phyloP scores from a whole-genome alignment of 2,329 filamentous ascomycete species.

The Keithomyces neogunnii region DNA sequence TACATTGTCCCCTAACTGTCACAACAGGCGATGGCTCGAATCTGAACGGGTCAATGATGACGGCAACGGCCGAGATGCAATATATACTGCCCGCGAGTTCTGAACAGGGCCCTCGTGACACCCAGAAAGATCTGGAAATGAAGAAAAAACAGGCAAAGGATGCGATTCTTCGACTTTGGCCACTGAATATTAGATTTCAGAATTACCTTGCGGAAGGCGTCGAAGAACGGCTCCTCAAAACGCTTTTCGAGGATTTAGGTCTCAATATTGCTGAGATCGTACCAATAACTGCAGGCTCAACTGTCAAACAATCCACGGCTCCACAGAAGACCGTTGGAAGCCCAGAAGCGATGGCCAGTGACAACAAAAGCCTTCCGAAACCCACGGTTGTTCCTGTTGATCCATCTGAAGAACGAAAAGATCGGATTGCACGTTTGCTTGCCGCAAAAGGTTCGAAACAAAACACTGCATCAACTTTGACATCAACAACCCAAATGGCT shows the following conservation, averaged over 20 bases:
- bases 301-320: not conserved
- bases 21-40: not conserved
- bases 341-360: not conserved
- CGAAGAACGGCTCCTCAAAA: constrained; percentile 51
- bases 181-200: constrained; percentile 62
- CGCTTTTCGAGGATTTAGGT: constrained; percentile 61
- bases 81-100: not conserved
- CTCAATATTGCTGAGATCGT: constrained; percentile 33
- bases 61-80: not conserved
- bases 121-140: constrained; percentile 20
- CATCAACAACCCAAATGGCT: constrained; percentile 4
- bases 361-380: not conserved
- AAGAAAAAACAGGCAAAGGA: constrained; percentile 53
- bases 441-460: constrained; percentile 60
- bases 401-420: constrained; percentile 57
- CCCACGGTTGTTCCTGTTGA: constrained; percentile 9
- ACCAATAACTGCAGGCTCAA: not conserved
- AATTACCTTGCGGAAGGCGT: constrained; percentile 68
- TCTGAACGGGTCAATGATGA: not conserved
- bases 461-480: constrained; percentile 11
- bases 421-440: constrained; percentile 66
- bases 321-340: not conserved
- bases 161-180: constrained; percentile 56
- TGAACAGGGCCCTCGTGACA: not conserved
- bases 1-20: not conserved